These are phyloP conservation scores for Rhododendron vialii DNA, from an alignment of 148 eudicot genomes.

Conservation along the genomic window DNA sequence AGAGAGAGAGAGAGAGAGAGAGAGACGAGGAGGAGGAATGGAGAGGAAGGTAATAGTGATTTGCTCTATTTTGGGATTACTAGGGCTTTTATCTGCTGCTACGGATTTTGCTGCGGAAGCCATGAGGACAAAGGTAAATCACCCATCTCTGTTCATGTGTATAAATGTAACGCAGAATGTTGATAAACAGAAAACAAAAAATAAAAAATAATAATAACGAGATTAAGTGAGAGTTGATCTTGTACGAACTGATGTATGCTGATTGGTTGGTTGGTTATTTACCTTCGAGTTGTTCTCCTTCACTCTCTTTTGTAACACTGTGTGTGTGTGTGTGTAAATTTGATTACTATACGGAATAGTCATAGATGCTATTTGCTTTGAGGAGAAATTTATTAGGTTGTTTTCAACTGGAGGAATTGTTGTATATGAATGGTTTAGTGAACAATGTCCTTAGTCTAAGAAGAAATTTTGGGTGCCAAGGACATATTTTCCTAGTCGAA, in stretches of 20 bases:
- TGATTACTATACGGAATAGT: no score
- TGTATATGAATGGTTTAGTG: neutral
- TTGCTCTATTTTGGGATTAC: conserved; percentile 48
- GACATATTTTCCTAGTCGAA: neutral
- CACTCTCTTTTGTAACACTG: neutral
- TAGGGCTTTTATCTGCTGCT: conserved; percentile 60
- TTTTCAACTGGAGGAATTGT: neutral
- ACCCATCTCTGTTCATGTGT: neutral
- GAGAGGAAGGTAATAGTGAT: conserved; percentile 45
- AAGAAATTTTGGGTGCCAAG: neutral
- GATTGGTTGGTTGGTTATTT: neutral
- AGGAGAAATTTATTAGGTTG: neutral
- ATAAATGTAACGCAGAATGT: neutral
- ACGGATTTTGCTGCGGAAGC: conserved; percentile 70
- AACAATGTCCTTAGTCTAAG: neutral
- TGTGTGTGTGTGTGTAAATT: neutral
- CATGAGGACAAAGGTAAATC: conserved; percentile 49
- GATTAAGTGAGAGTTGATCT: neutral
- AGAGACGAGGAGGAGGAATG: conserved; percentile 15
- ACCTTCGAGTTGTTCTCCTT: neutral
- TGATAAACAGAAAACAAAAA: neutral
- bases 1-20: no score
- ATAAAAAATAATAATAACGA: no score
- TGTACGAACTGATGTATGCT: neutral
- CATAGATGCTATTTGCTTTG: neutral